phyloP scores from a whole-genome alignment of 768 basidiomycete species.

The Pleurotus pulmonarius region DNA sequence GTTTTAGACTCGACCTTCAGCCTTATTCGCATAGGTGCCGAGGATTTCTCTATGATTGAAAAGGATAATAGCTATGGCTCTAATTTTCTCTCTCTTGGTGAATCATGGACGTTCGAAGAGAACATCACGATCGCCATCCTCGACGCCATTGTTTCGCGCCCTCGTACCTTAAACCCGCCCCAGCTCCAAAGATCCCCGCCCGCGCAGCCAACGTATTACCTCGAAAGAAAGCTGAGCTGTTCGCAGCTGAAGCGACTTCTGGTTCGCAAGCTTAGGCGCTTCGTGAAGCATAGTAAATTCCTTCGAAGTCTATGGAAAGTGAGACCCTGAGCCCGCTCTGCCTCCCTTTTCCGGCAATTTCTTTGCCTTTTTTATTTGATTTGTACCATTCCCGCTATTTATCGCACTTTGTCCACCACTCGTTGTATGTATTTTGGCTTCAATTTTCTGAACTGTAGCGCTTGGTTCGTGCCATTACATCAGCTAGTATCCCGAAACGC shows the following conservation, averaged over 20 bases:
- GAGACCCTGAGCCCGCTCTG: not conserved
- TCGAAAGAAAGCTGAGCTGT: no score
- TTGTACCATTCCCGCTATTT: not conserved
- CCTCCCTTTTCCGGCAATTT: not conserved
- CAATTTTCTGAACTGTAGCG: not conserved
- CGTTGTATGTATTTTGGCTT: not conserved
- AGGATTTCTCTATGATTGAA: not conserved
- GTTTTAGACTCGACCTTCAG: no score
- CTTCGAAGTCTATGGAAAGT: no score
- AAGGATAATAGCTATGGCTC: not conserved
- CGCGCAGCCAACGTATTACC: no score
- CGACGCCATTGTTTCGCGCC: constrained; percentile 7
- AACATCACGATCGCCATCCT: constrained; percentile 19
- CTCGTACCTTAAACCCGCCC: no score
- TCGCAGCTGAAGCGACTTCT: no score
- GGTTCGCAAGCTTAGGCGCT: no score
- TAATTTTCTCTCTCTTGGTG: not conserved
- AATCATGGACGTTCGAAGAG: constrained; percentile 18
- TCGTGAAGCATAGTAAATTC: no score
- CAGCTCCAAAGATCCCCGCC: no score
- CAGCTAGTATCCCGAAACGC: constrained; percentile 1
- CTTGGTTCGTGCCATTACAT: not conserved
- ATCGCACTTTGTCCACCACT: not conserved
- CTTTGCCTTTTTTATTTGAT: not conserved
- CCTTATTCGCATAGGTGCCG: not conserved